A percentile compares a stretch with the other conserved stretches of the same genome.
phyloP scores from a whole-genome alignment of 2,329 filamentous ascomycete genomes.

The Talaromyces sp. region DNA sequence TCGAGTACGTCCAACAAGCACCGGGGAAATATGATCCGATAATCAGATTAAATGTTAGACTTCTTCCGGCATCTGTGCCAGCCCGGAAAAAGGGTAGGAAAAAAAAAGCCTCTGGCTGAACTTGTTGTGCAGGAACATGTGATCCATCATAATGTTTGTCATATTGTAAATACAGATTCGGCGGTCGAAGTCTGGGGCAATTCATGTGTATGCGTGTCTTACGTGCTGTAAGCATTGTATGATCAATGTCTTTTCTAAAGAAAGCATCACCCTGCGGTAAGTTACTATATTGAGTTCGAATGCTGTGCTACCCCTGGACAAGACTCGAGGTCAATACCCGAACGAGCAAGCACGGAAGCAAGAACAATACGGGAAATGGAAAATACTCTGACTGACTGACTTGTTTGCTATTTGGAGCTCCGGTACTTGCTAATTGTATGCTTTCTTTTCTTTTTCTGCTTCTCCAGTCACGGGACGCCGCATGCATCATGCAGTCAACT shows the following conservation, averaged over 20 bases:
- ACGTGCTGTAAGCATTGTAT: neutral
- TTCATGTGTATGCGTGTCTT: conserved; percentile 6
- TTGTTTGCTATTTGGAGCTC: neutral
- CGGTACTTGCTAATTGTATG: neutral
- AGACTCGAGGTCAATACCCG: neutral
- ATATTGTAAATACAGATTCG: neutral
- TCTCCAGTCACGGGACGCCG: neutral
- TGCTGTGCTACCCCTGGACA: neutral
- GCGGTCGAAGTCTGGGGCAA: neutral
- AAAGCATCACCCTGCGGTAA: neutral
- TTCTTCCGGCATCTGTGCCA: neutral
- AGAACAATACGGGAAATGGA: neutral
- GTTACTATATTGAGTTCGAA: neutral
- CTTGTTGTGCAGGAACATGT: neutral
- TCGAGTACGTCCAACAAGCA: neutral
- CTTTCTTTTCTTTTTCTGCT: neutral
- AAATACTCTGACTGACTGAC: neutral
- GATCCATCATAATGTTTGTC: neutral
- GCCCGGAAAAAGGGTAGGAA: neutral
- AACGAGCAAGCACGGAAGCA: neutral
- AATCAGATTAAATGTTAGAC: neutral
- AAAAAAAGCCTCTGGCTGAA: neutral
- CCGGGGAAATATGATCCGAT: neutral
- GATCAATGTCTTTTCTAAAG: neutral
- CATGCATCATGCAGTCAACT: neutral